phyloP scores from a whole-genome alignment of 345 rosid species.

The Alliaria petiolata region DNA sequence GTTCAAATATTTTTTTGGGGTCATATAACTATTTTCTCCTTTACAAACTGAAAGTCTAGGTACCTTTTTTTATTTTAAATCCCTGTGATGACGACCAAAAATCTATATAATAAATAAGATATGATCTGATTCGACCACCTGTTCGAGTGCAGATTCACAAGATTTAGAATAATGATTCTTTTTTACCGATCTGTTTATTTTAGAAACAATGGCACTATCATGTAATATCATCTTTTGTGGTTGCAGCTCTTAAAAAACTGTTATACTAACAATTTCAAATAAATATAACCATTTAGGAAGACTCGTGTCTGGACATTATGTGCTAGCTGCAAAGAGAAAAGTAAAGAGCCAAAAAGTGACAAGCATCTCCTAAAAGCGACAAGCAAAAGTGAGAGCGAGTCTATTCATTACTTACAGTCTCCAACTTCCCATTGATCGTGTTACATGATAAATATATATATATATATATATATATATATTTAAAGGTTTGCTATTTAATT shows the following conservation, averaged over 20 bases:
- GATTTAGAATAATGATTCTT: neutral
- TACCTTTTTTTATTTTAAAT: neutral
- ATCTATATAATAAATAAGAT: neutral
- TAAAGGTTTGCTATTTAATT: neutral
- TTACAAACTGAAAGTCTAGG: neutral
- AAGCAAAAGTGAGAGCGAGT: slow-evolving; percentile 8
- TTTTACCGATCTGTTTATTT: slow-evolving; percentile 12
- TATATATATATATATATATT: too few species aligned
- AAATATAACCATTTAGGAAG: neutral
- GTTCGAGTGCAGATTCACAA: slow-evolving; percentile 14
- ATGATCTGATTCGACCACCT: slow-evolving; percentile 11
- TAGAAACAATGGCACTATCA: slow-evolving; percentile 5
- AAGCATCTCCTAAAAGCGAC: neutral
- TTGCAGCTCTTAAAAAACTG: slow-evolving; percentile 3
- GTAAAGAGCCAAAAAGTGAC: neutral
- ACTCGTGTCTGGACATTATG: slow-evolving; percentile 20
- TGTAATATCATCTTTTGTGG: slow-evolving; percentile 5
- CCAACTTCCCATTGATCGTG: neutral
- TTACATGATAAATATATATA: neutral
- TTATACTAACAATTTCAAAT: neutral
- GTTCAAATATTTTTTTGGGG: neutral
- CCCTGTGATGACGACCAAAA: neutral
- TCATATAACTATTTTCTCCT: neutral
- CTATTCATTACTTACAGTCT: neutral
- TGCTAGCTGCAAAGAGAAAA: slow-evolving; percentile 14